Base-by-base conservation (phyloP, 2,329 filamentous ascomycete species). In the Neonectria sp. region DNA sequence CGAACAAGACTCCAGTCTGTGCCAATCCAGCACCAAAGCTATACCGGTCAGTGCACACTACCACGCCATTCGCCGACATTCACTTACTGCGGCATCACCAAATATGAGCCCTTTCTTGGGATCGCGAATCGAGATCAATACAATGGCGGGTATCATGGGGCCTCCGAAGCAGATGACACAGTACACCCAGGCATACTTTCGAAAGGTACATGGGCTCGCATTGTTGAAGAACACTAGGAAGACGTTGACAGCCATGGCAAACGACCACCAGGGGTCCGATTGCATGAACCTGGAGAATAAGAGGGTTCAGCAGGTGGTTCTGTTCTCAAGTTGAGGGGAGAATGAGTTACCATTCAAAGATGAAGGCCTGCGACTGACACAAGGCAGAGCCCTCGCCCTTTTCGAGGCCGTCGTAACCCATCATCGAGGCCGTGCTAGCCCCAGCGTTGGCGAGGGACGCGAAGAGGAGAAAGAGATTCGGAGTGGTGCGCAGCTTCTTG, bases 171-270 rank as follows among this genome's bases (percentile, higher is more conserved):
- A 93, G 52, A 90, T 79, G 0, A 90, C 49, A 25, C 90, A 85
- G 76, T 95, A 95, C 55, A 89, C 86, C 86, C 91, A 93, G 59
- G 91, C 86, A 74, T 93, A 92, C 56, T 88, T 87, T 17, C 88
- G 86, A 75, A 94, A 94, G 58, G 90, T 89, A 1, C 89, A 89
- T 0, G 87, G 87, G 55, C 85, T 85, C 11, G 85, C 86, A 21
- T 86, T 84, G 75, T 83, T 83, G 79, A 89, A 90, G 75, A 90
- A 89, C 46, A 90, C 88, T 56, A 95, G 85, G 76, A 91, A 94
- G 62, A 95, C 93, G 71, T 95, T 95, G 74, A 92, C 85, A 0
- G 93, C 92, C 93, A 95, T 95, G 68, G 91, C 92, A 72, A 94
- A 89, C 0, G 92, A 93, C 92, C 91, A 95, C 81, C 92, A 86